Evolutionary conservation across 148 eudicot species (phyloP), one percentile per base, ranked within the genome.

Genomic region (Vaccinium vitisidaea): DNA sequence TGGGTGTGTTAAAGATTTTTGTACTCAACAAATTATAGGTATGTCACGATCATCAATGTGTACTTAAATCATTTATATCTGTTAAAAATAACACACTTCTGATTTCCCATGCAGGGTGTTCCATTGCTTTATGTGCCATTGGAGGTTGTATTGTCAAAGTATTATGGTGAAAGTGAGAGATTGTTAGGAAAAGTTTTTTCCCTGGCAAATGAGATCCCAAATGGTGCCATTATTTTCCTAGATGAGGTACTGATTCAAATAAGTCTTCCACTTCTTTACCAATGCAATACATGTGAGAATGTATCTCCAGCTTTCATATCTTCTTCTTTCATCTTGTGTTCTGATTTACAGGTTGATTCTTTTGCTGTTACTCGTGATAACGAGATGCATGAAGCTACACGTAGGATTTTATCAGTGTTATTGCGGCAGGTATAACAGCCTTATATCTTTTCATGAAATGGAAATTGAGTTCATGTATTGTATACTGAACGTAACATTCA

Each of bases 321-420:
- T 77, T 27, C 14, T 52, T 49, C 39, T 36, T 80, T 71, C 18
- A 27, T 48, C 30, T 69, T 54, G 49, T 55, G 69, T 54, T 52
- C 46, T 84, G 65, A 19, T 58, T 67, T 43, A 80, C 91, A 97
- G 99, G 94, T 97, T 88, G 99, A 97, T 93, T 93, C 99, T 82
- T 90, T 97, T 89, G 99, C 99, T 90, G 88, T 91, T 89, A 89
- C 96, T 84, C 98, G 98, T 92, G 98, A 95, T 88, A 93, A 91
- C 84, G 98, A 97, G 87, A 95, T 91, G 77, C 99, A 97, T 88
- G 99, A 97, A 89, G 99, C 99, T 74, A 97, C 98, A 52, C 94
- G 98, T 19, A 92, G 98, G 86, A 83, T 94, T 36, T 86, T 97
- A 85, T 97, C 96, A n/a, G 99, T 97, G 82, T 74, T 97, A 86